Evolutionary conservation across 306 rosid species (phyloP), one percentile per base, ranked within the genome.

Genomic region (Fragaria iinumae): DNA sequence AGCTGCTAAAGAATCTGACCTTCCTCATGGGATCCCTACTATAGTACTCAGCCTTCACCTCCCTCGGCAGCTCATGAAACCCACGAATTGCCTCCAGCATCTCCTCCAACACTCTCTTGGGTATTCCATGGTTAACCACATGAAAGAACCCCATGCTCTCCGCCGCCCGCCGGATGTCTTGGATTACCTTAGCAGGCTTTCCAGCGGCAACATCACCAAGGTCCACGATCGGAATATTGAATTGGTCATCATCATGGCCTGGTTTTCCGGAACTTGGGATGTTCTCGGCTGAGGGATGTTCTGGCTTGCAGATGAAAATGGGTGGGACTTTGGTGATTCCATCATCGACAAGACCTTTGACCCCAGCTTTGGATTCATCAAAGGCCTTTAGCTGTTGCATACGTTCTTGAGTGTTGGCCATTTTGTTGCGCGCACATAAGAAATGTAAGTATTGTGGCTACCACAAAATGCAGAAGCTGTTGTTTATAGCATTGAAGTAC

Each of bases 41-140:
- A 62, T 29, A 62, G 67, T 62, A 62, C 20, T 62, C 20, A 12
- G 67, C 41, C 67, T 62, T 62, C 67, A 62, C 41, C 67, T 62
- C 67, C 38, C n/a, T 62, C 11, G 67, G 41, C 67, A 62, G 67
- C 67, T 27, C 67, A 29, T 62, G 67, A 27, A 62, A 62, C 20
- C 38, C 39, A 25, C 67, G 3, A 62, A 3, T 62, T 39, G 14
- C 67, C 67, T 62, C 67, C 67, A 62, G 2, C n/a, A 62, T 62
- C 67, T 29, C 67, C 41, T 62, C 67, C 67, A 62, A 13, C n/a
- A 62, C 39, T 62, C n/a, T 62, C 20, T 62, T 13, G 39, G 67
- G 67, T 62, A 62, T 62, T 36, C 67, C 67, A 29, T 29, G 67
- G 39, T 62, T 62, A 12, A 62, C 39, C n/a, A 62, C 39, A 29